Conservation (phyloP, 2,329 filamentous ascomycete species). For the Sporothrix schenckii region DNA sequence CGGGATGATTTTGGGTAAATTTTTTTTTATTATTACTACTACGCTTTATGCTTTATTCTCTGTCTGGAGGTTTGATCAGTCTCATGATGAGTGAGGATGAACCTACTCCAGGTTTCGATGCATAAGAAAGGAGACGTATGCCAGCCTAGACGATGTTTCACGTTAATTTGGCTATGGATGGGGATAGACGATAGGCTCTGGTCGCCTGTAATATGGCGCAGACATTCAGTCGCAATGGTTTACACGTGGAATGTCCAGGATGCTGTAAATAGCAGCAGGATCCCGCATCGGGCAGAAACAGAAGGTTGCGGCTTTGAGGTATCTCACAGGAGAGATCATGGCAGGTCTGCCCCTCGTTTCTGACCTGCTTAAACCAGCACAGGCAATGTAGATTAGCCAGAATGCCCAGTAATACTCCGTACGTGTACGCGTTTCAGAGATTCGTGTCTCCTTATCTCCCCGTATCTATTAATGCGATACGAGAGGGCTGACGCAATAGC, state of each 20-base stretch:
- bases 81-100: no score
- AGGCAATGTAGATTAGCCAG: constrained; percentile 9
- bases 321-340: neutral
- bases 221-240: neutral
- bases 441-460: neutral
- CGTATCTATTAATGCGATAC: neutral
- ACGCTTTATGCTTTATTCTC: no score
- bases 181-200: neutral
- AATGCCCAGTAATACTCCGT: neutral
- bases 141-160: constrained; percentile 17
- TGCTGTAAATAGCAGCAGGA: constrained; percentile 9
- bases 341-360: neutral
- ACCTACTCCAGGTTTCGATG: neutral
- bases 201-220: neutral
- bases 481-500: neutral
- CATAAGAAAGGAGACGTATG: constrained; percentile 22
- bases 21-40: neutral
- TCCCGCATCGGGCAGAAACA: constrained; percentile 8
- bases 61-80: no score
- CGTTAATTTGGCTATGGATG: constrained; percentile 16
- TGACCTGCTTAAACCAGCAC: constrained; percentile 16
- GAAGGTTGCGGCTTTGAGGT: neutral
- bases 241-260: neutral
- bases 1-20: neutral
- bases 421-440: neutral